A percentile compares a stretch with the other conserved stretches of the same genome.
Conservation (phyloP, 345 rosid genomes). For the Hibiscus trionum region DNA sequence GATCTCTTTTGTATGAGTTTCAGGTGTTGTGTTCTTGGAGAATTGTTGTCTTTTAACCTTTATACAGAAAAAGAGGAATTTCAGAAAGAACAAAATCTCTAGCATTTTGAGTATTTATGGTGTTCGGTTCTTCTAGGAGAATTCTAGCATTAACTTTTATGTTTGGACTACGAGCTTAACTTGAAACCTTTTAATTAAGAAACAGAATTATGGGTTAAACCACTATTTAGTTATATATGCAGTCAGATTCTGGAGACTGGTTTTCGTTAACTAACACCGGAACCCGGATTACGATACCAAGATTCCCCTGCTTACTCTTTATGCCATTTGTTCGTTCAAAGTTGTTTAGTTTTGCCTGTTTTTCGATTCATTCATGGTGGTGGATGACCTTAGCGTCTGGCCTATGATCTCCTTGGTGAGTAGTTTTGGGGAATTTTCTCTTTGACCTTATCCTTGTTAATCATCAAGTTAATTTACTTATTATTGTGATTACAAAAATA, state of each 20-base stretch:
- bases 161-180: slow-evolving; percentile 10
- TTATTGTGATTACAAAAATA: background rate
- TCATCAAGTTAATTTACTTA: background rate
- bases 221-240: slow-evolving; percentile 10
- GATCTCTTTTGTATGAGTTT: slow-evolving; percentile 24
- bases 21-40: slow-evolving; percentile 19
- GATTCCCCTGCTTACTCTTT: slow-evolving; percentile 14
- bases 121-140: no score
- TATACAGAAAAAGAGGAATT: background rate
- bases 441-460: background rate
- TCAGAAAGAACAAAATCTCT: background rate
- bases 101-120: no score
- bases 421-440: background rate
- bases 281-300: slow-evolving; percentile 6
- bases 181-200: slow-evolving; percentile 8
- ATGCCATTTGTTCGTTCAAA: background rate
- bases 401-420: background rate
- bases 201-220: background rate
- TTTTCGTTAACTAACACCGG: background rate
- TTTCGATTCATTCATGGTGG: slow-evolving; percentile 7
- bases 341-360: background rate
- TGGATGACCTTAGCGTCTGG: background rate
- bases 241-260: background rate
- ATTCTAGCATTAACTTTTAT: background rate
- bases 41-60: background rate